phyloP scores from a whole-genome alignment of 2,329 filamentous ascomycete species.

The Shiraia sp. region DNA sequence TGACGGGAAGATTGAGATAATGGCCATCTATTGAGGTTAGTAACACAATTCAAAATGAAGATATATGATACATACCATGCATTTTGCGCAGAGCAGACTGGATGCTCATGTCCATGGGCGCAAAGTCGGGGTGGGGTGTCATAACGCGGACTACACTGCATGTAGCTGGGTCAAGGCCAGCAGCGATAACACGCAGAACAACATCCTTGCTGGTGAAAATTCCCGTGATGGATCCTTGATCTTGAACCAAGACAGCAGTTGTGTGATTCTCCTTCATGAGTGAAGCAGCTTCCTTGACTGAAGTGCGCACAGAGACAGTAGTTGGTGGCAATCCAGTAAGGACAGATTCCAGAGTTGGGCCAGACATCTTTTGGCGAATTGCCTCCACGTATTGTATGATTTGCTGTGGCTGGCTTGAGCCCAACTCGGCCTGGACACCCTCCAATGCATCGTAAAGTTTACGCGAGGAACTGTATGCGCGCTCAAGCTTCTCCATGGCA shows the following conservation, averaged over 20 bases:
- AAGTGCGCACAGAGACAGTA: slow-evolving; percentile 93
- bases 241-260: slow-evolving; percentile 92
- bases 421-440: slow-evolving; percentile 95
- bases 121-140: slow-evolving; percentile 98
- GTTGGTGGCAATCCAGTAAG: slow-evolving; percentile 89
- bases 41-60: background rate
- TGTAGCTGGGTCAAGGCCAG: slow-evolving; percentile 87
- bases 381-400: slow-evolving; percentile 99
- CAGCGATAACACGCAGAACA: slow-evolving; percentile 94
- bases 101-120: slow-evolving; percentile 98
- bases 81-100: slow-evolving; percentile 98
- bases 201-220: slow-evolving; percentile 99
- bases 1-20: slow-evolving; percentile 96
- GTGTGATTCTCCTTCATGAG: slow-evolving; percentile 99
- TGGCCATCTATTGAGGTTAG: slow-evolving; percentile 74
- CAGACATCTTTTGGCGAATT: slow-evolving; percentile 93
- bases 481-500: slow-evolving; percentile 98
- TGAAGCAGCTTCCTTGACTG: slow-evolving; percentile 91
- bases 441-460: slow-evolving; percentile 97
- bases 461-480: slow-evolving; percentile 95
- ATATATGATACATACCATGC: slow-evolving; percentile 72
- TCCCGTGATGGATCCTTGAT: slow-evolving; percentile 95
- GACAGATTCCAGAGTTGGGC: slow-evolving; percentile 92
- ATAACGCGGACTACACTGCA: slow-evolving; percentile 99
- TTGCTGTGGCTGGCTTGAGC: slow-evolving; percentile 93